phyloP scores from a whole-genome alignment of 768 basidiomycete species.

The Auricularia sp. region DNA sequence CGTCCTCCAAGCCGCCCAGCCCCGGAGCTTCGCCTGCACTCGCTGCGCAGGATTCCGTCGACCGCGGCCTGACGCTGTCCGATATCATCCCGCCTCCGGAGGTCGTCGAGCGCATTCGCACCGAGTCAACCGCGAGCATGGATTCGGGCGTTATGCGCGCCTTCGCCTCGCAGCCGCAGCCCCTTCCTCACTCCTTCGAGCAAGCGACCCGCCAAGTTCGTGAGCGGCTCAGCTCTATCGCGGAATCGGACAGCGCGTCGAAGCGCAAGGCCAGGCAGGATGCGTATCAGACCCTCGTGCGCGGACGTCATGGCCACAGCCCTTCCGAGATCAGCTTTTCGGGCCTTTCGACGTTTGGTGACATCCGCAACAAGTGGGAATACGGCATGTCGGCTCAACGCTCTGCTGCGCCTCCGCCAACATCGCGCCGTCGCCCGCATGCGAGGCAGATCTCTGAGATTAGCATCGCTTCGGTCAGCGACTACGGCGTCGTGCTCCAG shows the following conservation, averaged over 20 bases:
- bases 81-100: conserved; percentile 59
- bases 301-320: conserved; percentile 20
- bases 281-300: conserved; percentile 12
- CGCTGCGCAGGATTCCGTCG: conserved; percentile 7
- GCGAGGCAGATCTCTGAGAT: conserved; percentile 47
- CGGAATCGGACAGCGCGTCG: conserved; percentile 35
- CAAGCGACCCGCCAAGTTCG: background rate
- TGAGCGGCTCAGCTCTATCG: conserved; percentile 17
- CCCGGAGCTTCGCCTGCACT: background rate
- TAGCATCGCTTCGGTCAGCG: conserved; percentile 73
- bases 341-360: conserved; percentile 67
- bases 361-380: conserved; percentile 71
- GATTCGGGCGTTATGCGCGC: conserved; percentile 48
- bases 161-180: conserved; percentile 35
- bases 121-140: conserved; percentile 15
- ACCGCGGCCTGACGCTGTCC: conserved; percentile 41
- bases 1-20: background rate
- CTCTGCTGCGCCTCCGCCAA: conserved; percentile 49
- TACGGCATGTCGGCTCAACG: conserved; percentile 48
- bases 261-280: conserved; percentile 20
- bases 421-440: conserved; percentile 18
- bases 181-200: background rate
- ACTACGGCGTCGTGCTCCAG: conserved; percentile 60
- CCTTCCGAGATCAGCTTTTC: conserved; percentile 52
- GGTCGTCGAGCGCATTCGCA: background rate